phyloP scores from a whole-genome alignment of 805 yeast species.

The Hagleromyces aurorensis region DNA sequence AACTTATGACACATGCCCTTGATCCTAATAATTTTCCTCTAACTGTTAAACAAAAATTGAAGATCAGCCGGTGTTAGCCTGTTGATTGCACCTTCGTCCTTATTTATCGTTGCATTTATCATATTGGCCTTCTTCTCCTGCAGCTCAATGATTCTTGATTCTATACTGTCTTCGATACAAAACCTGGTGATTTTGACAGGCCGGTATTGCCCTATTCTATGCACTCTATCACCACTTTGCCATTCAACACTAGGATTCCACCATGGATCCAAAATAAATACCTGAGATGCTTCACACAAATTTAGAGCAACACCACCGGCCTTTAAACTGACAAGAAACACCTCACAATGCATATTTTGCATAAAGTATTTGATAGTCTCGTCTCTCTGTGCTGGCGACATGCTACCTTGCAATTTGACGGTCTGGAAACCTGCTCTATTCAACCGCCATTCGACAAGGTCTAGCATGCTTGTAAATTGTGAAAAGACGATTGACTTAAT shows the following conservation, averaged over 20 bases:
- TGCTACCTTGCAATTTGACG: constrained; percentile 89
- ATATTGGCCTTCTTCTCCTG: constrained; percentile 97
- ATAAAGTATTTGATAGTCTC: constrained; percentile 84
- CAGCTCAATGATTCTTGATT: constrained; percentile 87
- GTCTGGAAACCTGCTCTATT: constrained; percentile 93
- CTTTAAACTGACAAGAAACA: constrained; percentile 85
- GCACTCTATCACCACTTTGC: constrained; percentile 98
- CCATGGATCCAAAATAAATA: constrained; percentile 95
- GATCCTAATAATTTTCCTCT: constrained; percentile 5
- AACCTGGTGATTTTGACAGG: constrained; percentile 90
- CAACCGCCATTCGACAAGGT: constrained; percentile 90
- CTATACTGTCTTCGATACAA: constrained; percentile 94
- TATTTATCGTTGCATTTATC: constrained; percentile 94
- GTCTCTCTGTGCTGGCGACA: constrained; percentile 95
- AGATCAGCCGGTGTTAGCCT: constrained; percentile 87
- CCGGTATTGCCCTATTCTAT: constrained; percentile 91
- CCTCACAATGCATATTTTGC: constrained; percentile 89
- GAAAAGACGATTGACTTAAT: constrained; percentile 95
- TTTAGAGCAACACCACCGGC: constrained; percentile 99
- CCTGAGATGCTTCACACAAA: constrained; percentile 94
- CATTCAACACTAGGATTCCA: constrained; percentile 99
- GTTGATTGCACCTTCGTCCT: constrained; percentile 85
- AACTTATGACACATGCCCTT: too few relatives aligned
- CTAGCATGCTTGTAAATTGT: constrained; percentile 95
- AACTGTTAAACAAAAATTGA: constrained; percentile 88